These are phyloP conservation scores for Chlorella sp. DNA, from an alignment of 139 green algal species.

Conservation along the genomic window DNA sequence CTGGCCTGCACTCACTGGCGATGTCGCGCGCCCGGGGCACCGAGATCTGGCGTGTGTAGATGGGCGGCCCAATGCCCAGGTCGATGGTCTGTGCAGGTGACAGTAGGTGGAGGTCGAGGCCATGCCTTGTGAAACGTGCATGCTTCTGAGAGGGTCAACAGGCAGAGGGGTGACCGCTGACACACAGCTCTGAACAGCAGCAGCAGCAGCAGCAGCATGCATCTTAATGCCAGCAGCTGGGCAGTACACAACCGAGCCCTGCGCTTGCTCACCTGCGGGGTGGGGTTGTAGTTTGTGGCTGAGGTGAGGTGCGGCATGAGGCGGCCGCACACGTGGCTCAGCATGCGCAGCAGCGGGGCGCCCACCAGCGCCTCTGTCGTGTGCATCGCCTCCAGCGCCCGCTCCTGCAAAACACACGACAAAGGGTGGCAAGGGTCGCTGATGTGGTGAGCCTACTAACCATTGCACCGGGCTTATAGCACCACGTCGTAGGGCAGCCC, in stretches of 20 bases:
- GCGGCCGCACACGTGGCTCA: not conserved
- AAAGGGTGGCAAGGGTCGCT: no score
- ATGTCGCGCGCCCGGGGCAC: not conserved
- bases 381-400: not conserved
- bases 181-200: no score
- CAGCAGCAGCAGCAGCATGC: no score
- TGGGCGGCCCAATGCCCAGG: not conserved
- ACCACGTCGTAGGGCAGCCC: no score
- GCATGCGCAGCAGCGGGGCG: slow-evolving; percentile 1
- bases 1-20: not conserved
- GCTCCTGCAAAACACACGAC: not conserved
- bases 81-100: not conserved
- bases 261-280: not conserved
- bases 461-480: no score
- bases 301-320: slow-evolving; percentile 3
- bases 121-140: no score
- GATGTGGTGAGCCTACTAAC: no score
- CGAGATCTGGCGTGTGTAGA: not conserved
- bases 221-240: no score
- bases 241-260: not conserved
- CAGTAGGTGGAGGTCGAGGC: no score
- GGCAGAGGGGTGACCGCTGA: not conserved
- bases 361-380: slow-evolving; percentile 14
- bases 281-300: slow-evolving; percentile 6
- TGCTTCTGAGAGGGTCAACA: not conserved